These are phyloP conservation scores for Annulohypoxylon bovei DNA, from an alignment of 495 filamentous ascomycete species.

Conservation along the genomic window DNA sequence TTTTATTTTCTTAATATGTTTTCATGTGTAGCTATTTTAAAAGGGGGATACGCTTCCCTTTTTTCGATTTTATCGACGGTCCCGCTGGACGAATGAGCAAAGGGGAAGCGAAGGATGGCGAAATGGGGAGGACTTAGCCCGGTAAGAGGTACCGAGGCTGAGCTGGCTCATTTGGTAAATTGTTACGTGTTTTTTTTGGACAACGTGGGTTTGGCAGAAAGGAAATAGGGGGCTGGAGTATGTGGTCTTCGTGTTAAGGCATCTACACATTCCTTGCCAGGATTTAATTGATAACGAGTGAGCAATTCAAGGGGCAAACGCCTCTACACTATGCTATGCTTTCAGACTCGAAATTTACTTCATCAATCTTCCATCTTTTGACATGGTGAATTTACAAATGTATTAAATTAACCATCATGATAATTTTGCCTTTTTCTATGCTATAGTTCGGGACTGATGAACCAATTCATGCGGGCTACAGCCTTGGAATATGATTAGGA, in stretches of 20 bases:
- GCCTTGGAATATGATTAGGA: conserved; percentile 3
- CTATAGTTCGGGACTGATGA: background rate
- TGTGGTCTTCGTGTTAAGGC: conserved; percentile 26
- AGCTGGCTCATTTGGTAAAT: conserved; percentile 33
- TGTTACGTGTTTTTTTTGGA: conserved; percentile 26
- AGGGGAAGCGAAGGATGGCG: background rate
- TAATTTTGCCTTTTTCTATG: background rate
- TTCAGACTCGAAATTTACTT: conserved; percentile 6
- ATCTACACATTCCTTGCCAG: conserved; percentile 27
- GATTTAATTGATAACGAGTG: conserved; percentile 37
- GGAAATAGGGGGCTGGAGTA: conserved; percentile 13
- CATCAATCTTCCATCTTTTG: background rate
- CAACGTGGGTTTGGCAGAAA: conserved; percentile 5
- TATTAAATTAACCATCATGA: background rate
- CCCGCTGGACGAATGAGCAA: conserved; percentile 11
- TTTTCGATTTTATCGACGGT: conserved; percentile 6
- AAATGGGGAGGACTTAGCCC: conserved; percentile 15
- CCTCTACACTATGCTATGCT: conserved; percentile 8
- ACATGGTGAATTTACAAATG: background rate
- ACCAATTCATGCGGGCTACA: conserved; percentile 22
- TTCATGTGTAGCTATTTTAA: conserved; percentile 18
- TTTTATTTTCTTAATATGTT: conserved; percentile 20
- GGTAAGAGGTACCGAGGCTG: conserved; percentile 19
- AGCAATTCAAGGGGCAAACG: conserved; percentile 19
- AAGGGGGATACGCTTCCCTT: conserved; percentile 4